Conservation (phyloP, 139 green algal species). For the Pedinophyceae sp. region DNA sequence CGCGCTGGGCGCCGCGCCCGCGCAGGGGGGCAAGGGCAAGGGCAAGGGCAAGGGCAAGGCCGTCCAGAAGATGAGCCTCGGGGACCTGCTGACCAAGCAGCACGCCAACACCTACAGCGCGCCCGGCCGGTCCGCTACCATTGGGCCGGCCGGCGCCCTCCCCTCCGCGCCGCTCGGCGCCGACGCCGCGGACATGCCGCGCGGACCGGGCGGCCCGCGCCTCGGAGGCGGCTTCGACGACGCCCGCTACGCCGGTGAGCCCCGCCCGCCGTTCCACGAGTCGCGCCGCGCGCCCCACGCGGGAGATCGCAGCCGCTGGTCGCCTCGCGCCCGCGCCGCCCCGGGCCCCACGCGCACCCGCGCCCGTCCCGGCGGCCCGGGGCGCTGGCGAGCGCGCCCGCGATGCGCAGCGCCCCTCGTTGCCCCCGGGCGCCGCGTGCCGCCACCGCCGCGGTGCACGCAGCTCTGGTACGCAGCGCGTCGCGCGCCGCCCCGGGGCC, state of each 20-base stretch:
- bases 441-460: conserved; percentile 21
- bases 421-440: conserved; percentile 38
- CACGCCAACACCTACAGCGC: neutral
- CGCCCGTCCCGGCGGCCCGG: too few species aligned
- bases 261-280: conserved; percentile 22
- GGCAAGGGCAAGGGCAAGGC: conserved; percentile 50
- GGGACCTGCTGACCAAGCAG: conserved; percentile 38
- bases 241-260: conserved; percentile 13
- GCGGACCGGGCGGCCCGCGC: conserved; percentile 3
- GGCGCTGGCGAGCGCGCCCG: too few species aligned
- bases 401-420: too few species aligned
- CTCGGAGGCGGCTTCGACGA: neutral
- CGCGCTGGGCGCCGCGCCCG: conserved; percentile 27
- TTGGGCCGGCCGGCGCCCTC: conserved; percentile 2
- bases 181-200: too few species aligned
- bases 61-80: conserved; percentile 26
- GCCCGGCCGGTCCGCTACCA: neutral
- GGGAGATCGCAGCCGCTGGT: too few species aligned
- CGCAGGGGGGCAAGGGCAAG: conserved; percentile 32
- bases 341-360: too few species aligned
- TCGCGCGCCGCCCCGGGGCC: too few species aligned
- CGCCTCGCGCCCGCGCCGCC: too few species aligned
- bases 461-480: neutral
- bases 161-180: neutral
- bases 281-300: too few species aligned